Base-by-base conservation (phyloP, 345 rosid genomes). In the Alliaria petiolata region DNA sequence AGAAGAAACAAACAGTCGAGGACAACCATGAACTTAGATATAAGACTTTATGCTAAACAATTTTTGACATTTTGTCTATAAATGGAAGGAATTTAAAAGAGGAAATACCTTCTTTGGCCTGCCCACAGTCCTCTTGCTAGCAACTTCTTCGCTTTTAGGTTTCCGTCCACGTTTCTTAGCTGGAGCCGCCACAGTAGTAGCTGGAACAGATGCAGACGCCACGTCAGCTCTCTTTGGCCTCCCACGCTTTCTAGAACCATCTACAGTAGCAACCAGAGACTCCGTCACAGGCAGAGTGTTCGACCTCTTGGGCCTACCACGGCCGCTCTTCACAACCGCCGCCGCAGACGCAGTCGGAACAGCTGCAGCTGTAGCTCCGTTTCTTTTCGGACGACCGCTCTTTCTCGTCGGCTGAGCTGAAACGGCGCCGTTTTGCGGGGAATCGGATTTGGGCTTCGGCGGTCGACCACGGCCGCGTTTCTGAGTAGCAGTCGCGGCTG, bases 401-500 rank as follows among this genome's bases (percentile, higher is more conserved):
- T 69, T 75, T 66, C 7, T 44, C 10, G 19, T 34, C 15, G 57
- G 14, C 61, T 67, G 45, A 17, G 65, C 43, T 46, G 73, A 13
- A 40, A 73, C 58, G 30, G 50, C 52, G 1, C 3, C 81, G 39
- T 60, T 44, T n/a, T 2, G 40, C 5, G 47, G 17, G 0, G 70
- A 46, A 20, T 34, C 67, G 25, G 78, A 50, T 43, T 75, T 81
- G 36, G 70, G 4, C 78, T 87, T 90, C 1, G 89, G 73, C 0
- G 96, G 96, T 55, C 96, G 81, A 17, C 96, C 93, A 2, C 91
- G 93, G 66, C 88, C 83, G 5, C 88, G 71, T 71, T 83, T 89
- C 33, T 65, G 53, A 61, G 80, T 47, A 46, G n/a, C 51, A 17
- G 67, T 31, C 7, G 36, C 12, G 3, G 66, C 28, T 64, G 56